Evolutionary conservation across 2,329 filamentous ascomycete species (phyloP).

Genomic region (Aspergillus pseudoterreus): DNA sequence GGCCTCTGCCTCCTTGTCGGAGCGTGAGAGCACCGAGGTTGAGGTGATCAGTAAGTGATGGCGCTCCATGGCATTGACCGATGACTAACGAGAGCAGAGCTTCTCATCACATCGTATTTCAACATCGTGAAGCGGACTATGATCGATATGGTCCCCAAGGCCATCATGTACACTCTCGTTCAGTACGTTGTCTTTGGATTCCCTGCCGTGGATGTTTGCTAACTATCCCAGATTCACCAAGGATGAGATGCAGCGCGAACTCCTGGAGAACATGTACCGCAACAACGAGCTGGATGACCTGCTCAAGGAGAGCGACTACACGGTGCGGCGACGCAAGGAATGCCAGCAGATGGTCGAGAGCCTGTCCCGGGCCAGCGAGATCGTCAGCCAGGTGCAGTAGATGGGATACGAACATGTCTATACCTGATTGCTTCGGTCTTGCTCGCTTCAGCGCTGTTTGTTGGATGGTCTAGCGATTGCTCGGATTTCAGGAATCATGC

Average conservation of each 20-base stretch:
- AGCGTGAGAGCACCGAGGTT: conserved; percentile 92
- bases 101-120: conserved; percentile 94
- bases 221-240: conserved; percentile 69
- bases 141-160: conserved; percentile 99
- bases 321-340: conserved; percentile 88
- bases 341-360: conserved; percentile 99
- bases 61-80: background rate
- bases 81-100: conserved; percentile 54
- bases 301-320: conserved; percentile 98
- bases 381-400: conserved; percentile 75
- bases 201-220: conserved; percentile 1
- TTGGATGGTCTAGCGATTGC: background rate
- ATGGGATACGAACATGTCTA: conserved; percentile 1
- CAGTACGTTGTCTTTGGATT: conserved; percentile 61
- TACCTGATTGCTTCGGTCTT: conserved; percentile 6
- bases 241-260: conserved; percentile 96
- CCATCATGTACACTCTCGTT: conserved; percentile 95
- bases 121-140: conserved; percentile 97
- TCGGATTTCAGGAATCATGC: background rate
- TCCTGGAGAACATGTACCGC: conserved; percentile 97
- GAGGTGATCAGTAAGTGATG: conserved; percentile 85
- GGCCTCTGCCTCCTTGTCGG: conserved; percentile 86
- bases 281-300: conserved; percentile 85
- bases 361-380: conserved; percentile 83
- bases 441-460: conserved; percentile 9